Base-by-base conservation (phyloP, 2,329 filamentous ascomycete genomes). In the Clonostachys rosea region DNA sequence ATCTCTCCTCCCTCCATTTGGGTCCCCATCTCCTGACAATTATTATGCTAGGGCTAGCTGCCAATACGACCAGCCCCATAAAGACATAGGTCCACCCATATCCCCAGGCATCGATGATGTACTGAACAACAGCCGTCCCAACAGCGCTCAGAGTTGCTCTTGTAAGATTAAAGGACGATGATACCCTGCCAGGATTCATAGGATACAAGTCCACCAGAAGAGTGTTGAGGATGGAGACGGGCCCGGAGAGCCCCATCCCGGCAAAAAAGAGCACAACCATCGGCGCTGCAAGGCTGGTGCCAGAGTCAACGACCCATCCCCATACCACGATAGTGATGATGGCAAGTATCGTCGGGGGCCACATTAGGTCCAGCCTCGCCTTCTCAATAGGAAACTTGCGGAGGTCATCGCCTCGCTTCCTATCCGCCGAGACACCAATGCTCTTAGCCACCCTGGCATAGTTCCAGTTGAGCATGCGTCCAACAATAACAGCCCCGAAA, bases 401-500 rank as follows among this genome's bases (percentile, higher is more conserved):
- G 50, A 67, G 49, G 46, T 68, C 59, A 36, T 63, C 58, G 48
- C 62, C 62, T 40, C 73, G 70, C 49, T 71, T 75, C 49, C 68
- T 69, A 40, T 69, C 70, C 40, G 81, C 65, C 1, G 66, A 55
- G 30, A 83, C 64, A n/a, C 75, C 74, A 1, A 78, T 60, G 6
- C 64, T 66, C 8, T 59, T 59, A 3, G 80, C 79, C 37, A 79
- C 68, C 10, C 79, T 73, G 0, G 70, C 66, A 55, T 81, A 87
- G 57, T 84, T 82, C 67, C 73, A 76, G 60, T 87, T 81, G 7
- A 86, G 67, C 5, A 84, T 54, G 40, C 70, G 68, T 12, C 83
- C 79, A 1, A 64, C 60, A 2, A 61, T 51, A 13, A 65, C 44
- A 2, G 65, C 57, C 5, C 68, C 64, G 2, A 65, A 16, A 14